Base-by-base conservation (phyloP, 345 rosid genomes). In the Chamaenerion angustifolium region DNA sequence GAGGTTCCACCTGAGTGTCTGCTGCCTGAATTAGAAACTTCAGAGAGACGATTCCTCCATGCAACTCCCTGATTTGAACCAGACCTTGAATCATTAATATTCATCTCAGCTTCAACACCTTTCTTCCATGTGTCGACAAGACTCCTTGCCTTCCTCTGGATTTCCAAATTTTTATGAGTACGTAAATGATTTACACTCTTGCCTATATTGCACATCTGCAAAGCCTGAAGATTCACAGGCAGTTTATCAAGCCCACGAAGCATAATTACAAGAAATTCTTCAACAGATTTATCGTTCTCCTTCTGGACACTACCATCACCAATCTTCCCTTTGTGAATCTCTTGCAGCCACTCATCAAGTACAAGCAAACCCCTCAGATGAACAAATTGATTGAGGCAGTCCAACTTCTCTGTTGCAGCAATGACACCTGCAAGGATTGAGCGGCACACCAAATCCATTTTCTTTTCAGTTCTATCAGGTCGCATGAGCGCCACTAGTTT, bases 321-420 rank as follows among this genome's bases (percentile, higher is more conserved):
- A 51, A 71, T 53, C 69, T 83, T 86, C 57, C 96, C 94, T 65
- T 74, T 86, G 51, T 86, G 98, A 52, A 86, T 71, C 68, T 90
- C 96, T 69, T 90, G 98, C 13, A 90, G 85, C 98, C 98, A 90
- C 48, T 81, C 98, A 70, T 90, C 98, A 64, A 86, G 76, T 3
- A 83, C 83, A 46, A 83, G 76, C 61, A 86, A 69, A 40, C 98
- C 98, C 74, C 61, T 79, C 6, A 75, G 84, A 76, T 81, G 94
- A 47, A 90, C 89, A 64, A 90, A 90, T 46, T 59, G 65, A 59
- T 60, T 64, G 42, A 90, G 95, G 63, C 94, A 90, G 45, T 86
- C 96, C 57, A 69, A 46, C 70, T 76, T 83, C 25, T 90, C 93
- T 16, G 98, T 86, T 11, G 76, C 80, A 10, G 92, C 89, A 51